Evolutionary conservation across 306 rosid genomes (phyloP), one percentile per base, ranked within the genome.

Genomic region (Acacia melanoxylon): DNA sequence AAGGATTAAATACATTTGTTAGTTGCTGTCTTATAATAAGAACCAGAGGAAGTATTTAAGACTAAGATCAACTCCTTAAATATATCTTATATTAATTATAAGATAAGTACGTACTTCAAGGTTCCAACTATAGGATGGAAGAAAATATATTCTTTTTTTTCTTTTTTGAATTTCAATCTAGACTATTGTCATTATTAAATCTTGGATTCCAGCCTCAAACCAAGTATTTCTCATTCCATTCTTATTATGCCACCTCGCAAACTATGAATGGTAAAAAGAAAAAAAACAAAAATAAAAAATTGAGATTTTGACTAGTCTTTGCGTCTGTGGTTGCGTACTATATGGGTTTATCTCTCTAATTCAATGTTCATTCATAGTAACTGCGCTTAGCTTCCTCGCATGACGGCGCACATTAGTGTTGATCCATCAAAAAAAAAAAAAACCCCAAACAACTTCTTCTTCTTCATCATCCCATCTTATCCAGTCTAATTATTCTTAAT

Each of bases 401-500:
- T n/a, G 78, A 22, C 83, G 79, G 74, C 79, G 67, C 33, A n/a
- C 16, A 40, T 46, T 63, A 24, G 16, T 80, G 66, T 67, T 6
- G 6, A 27, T n/a, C 25, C 8, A 6, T n/a, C 8, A 45, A 6
- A 37, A 37, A 6, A 35, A 35, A 5, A 37, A 37, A 37, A 37
- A 37, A 6, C 0, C 40, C 40, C 1, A 37, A 24, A 76, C 69
- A 8, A 4, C 14, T 22, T 35, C 68, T 5, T 4, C 52, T 10
- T 14, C 52, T 3, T 48, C 22, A 4, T 14, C 52, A 1, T 13
- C 17, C n/a, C 8, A n/a, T n/a, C n/a, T n/a, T n/a, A n/a, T n/a
- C n/a, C n/a, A n/a, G n/a, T n/a, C n/a, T n/a, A n/a, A n/a, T n/a
- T n/a, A n/a, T n/a, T n/a, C n/a, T n/a, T n/a, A n/a, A n/a, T n/a